These are phyloP conservation scores for Lactarius pseudohatsudake DNA, from an alignment of 768 basidiomycete genomes.

Conservation along the genomic window DNA sequence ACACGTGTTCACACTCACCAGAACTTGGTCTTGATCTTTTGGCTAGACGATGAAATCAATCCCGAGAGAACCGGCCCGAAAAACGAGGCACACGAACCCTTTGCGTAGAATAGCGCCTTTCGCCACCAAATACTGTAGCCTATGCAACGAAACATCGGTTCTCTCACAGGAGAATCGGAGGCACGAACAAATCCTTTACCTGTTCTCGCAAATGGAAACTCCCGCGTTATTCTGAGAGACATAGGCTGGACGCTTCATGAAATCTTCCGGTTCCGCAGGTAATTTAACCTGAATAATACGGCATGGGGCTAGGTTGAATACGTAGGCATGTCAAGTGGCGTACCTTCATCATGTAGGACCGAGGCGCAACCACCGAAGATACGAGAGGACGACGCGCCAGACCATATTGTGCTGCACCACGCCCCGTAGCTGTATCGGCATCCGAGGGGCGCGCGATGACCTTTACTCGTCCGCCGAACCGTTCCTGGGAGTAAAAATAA, in stretches of 20 bases:
- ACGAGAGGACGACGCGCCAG: conserved; percentile 73
- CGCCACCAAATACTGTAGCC: conserved; percentile 82
- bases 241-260: conserved; percentile 81
- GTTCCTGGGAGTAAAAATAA: conserved; percentile 45
- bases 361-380: conserved; percentile 77
- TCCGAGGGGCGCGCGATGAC: conserved; percentile 84
- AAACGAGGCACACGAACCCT: conserved; percentile 52
- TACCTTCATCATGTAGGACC: conserved; percentile 86
- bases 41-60: conserved; percentile 46
- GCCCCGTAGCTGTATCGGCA: conserved; percentile 84
- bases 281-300: conserved; percentile 64
- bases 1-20: conserved; percentile 53
- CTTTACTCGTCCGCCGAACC: conserved; percentile 61
- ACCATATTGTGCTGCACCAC: conserved; percentile 88
- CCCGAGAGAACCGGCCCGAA: conserved; percentile 10
- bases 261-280: conserved; percentile 84
- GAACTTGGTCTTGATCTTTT: conserved; percentile 78
- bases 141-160: conserved; percentile 33
- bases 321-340: conserved; percentile 24
- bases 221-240: conserved; percentile 76
- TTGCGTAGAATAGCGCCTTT: conserved; percentile 86
- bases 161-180: background rate
- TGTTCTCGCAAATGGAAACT: conserved; percentile 79
- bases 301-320: background rate
- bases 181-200: conserved; percentile 40